These are phyloP conservation scores for Hymenoscyphus repandus DNA, from an alignment of 2,329 filamentous ascomycete genomes.

Conservation along the genomic window DNA sequence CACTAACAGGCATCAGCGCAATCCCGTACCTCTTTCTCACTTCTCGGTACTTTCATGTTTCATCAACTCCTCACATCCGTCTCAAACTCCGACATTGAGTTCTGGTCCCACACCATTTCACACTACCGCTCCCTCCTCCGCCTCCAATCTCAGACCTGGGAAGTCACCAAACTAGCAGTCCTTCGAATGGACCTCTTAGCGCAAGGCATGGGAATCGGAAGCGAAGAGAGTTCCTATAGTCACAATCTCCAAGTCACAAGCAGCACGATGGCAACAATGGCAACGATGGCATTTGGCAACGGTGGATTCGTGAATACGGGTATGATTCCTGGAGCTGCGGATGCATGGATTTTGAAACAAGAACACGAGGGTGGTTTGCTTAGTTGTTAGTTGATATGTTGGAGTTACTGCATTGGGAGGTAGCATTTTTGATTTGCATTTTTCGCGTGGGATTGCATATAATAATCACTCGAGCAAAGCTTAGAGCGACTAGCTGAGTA, in stretches of 20 bases:
- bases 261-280: not conserved
- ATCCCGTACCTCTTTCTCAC: conserved; percentile 21
- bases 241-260: not conserved
- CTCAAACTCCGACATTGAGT: conserved; percentile 20
- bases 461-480: no score
- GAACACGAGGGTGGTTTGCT: not conserved
- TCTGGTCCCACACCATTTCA: conserved; percentile 22
- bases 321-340: not conserved
- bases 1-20: conserved; percentile 13
- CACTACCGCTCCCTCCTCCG: conserved; percentile 21
- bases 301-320: not conserved
- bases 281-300: not conserved
- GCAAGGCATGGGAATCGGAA: not conserved
- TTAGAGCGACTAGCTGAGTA: no score
- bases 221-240: not conserved
- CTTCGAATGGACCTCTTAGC: conserved; percentile 23
- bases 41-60: conserved; percentile 24
- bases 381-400: no score
- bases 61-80: conserved; percentile 23
- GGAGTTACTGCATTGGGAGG: no score
- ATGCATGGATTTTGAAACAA: not conserved
- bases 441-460: no score
- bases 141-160: conserved; percentile 14
- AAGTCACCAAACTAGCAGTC: conserved; percentile 22
- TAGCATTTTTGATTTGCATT: no score